phyloP scores from a whole-genome alignment of 345 rosid genomes.

The Microcos paniculata region DNA sequence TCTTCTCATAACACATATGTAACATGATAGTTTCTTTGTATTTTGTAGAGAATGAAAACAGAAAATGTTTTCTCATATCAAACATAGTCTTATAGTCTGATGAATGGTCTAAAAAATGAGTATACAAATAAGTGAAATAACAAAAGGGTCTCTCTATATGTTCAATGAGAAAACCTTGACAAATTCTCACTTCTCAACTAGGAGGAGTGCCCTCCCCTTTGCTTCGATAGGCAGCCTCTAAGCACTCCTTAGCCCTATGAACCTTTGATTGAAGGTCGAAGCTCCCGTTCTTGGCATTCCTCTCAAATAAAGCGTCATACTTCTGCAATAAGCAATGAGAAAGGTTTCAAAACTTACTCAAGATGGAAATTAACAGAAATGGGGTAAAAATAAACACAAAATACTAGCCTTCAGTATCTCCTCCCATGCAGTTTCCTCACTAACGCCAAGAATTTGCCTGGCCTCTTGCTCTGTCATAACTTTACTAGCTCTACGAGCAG shows the following conservation, averaged over 20 bases:
- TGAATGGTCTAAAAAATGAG: no score
- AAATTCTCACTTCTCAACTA: constrained; percentile 34
- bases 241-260: constrained; percentile 87
- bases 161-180: not conserved
- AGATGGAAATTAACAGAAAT: not conserved
- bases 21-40: no score
- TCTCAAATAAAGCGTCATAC: constrained; percentile 73
- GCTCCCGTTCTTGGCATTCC: constrained; percentile 76
- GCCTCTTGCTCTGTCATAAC: constrained; percentile 82
- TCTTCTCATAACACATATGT: no score
- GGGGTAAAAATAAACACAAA: not conserved
- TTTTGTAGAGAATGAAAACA: no score
- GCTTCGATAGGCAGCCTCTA: constrained; percentile 50
- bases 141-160: no score
- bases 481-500: constrained; percentile 62
- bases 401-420: constrained; percentile 64
- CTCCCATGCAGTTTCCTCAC: constrained; percentile 71
- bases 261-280: constrained; percentile 96
- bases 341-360: not conserved
- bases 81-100: no score
- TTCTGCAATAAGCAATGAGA: constrained; percentile 43
- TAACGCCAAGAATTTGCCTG: constrained; percentile 85
- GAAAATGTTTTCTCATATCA: no score
- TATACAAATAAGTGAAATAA: not conserved
- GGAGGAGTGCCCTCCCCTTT: constrained; percentile 51